These are phyloP conservation scores for Fusarium torulosum DNA, from an alignment of 2,329 filamentous ascomycete genomes.

Conservation along the genomic window DNA sequence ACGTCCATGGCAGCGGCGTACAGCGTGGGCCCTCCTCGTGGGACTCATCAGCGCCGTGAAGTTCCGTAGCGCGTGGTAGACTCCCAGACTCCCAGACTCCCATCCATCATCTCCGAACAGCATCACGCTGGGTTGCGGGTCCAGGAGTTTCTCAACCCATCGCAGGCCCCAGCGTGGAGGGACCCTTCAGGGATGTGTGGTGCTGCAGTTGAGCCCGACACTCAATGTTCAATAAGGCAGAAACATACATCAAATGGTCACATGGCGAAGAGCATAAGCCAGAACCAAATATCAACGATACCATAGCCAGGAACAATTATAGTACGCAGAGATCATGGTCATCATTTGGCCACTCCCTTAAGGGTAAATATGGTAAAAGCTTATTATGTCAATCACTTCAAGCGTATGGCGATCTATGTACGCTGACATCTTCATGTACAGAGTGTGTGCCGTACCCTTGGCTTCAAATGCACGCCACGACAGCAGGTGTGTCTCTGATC, in stretches of 20 bases:
- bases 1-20: slow-evolving; percentile 35
- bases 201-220: slow-evolving; percentile 24
- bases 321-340: background rate
- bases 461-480: background rate
- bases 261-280: slow-evolving; percentile 6
- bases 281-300: background rate
- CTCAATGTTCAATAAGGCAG: slow-evolving; percentile 27
- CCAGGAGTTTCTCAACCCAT: slow-evolving; percentile 27
- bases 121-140: slow-evolving; percentile 36
- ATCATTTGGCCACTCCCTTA: background rate
- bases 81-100: background rate
- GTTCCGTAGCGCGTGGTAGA: slow-evolving; percentile 21
- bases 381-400: slow-evolving; percentile 2
- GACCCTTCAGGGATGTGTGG: slow-evolving; percentile 38
- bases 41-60: slow-evolving; percentile 35
- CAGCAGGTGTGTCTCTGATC: background rate
- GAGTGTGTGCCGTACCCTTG: background rate
- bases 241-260: slow-evolving; percentile 27
- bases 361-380: slow-evolving; percentile 4
- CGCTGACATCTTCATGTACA: slow-evolving; percentile 10
- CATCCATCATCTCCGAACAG: slow-evolving; percentile 44
- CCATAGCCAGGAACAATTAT: background rate
- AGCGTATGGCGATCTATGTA: slow-evolving; percentile 15
- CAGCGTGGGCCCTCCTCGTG: slow-evolving; percentile 37
- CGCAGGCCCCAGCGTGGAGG: slow-evolving; percentile 22